phyloP scores from a whole-genome alignment of 2,329 filamentous ascomycete genomes.

The Scytalidium lignicola region DNA sequence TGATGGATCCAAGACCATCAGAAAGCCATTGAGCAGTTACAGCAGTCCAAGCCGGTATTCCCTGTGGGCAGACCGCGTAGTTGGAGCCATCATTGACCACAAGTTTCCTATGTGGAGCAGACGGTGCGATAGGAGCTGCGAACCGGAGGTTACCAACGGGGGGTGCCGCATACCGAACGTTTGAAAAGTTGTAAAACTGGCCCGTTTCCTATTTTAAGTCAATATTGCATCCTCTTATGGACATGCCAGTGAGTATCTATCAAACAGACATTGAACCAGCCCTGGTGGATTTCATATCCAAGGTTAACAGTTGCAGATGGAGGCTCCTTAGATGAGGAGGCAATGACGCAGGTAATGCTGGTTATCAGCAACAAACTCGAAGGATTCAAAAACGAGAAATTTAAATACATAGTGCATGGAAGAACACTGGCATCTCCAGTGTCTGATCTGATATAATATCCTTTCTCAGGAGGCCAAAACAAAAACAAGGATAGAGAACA shows the following conservation, averaged over 20 bases:
- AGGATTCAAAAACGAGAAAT: not conserved
- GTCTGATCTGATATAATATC: not conserved
- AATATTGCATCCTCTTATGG: slow-evolving; percentile 17
- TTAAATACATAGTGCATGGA: not conserved
- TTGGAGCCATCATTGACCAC: slow-evolving; percentile 26
- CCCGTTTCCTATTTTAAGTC: slow-evolving; percentile 15
- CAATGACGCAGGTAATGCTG: not conserved
- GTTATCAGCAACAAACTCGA: not conserved
- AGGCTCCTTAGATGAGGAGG: not conserved
- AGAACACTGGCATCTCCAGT: not conserved
- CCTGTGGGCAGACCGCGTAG: slow-evolving; percentile 31
- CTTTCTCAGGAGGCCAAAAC: not conserved
- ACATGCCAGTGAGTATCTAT: not conserved
- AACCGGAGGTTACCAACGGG: slow-evolving; percentile 37
- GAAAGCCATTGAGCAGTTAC: slow-evolving; percentile 32
- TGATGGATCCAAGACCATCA: slow-evolving; percentile 23
- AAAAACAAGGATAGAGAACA: not conserved
- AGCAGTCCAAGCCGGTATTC: slow-evolving; percentile 30
- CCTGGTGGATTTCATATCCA: slow-evolving; percentile 47
- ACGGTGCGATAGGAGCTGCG: slow-evolving; percentile 31
- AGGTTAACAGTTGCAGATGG: slow-evolving; percentile 43
- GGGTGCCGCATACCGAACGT: slow-evolving; percentile 37
- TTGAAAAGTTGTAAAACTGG: slow-evolving; percentile 34
- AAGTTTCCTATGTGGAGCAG: slow-evolving; percentile 22
- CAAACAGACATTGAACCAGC: slow-evolving; percentile 36